phyloP scores from a whole-genome alignment of 345 rosid species.

The Murraya koenigii region DNA sequence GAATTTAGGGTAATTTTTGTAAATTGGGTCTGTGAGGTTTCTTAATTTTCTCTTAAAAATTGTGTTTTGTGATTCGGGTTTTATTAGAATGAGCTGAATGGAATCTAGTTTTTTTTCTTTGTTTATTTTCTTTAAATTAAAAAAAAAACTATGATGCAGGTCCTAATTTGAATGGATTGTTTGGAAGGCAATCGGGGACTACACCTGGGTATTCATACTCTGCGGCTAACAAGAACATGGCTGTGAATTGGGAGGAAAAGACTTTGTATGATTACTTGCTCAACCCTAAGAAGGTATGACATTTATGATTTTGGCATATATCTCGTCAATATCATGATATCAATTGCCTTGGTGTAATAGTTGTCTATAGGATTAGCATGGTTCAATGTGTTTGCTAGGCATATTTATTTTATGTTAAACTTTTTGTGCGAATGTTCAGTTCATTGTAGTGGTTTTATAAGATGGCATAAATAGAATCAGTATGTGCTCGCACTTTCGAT shows the following conservation, averaged over 20 bases:
- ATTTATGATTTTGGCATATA: background rate
- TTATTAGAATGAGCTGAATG: background rate
- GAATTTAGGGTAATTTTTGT: no score
- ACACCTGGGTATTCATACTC: conserved; percentile 75
- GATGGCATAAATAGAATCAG: background rate
- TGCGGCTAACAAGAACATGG: conserved; percentile 89
- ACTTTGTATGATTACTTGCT: conserved; percentile 82
- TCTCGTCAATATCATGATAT: background rate
- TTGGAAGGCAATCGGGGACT: conserved; percentile 87
- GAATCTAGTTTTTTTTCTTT: background rate
- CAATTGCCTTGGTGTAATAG: no score
- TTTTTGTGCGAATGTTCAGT: background rate
- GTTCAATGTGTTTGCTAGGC: background rate
- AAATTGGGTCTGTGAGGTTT: no score
- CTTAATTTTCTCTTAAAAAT: no score
- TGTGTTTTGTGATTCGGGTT: background rate
- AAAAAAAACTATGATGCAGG: conserved; percentile 36
- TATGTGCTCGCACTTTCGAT: background rate
- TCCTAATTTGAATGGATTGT: conserved; percentile 84
- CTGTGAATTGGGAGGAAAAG: conserved; percentile 83
- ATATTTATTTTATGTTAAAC: background rate
- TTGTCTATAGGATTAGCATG: background rate
- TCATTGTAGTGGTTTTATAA: background rate
- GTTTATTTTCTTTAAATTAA: background rate
- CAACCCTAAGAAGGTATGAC: conserved; percentile 78